These are phyloP conservation scores for Talaromyces sp. DNA, from an alignment of 2,329 filamentous ascomycete species.

Conservation along the genomic window DNA sequence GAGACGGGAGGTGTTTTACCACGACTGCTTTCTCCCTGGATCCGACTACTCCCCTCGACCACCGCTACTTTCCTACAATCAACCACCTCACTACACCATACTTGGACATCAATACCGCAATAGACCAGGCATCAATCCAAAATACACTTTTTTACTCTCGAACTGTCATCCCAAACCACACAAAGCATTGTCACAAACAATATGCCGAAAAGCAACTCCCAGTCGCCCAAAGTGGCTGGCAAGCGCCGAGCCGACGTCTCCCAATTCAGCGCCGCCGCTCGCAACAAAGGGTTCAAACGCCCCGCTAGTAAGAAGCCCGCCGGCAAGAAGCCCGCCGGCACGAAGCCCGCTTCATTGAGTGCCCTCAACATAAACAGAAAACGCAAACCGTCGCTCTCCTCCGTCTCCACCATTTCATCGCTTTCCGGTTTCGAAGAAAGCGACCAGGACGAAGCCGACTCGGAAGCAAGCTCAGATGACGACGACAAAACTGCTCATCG, in stretches of 20 bases:
- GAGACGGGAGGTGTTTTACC: constrained; percentile 33
- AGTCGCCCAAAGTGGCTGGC: constrained; percentile 21
- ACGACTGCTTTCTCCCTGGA: no score
- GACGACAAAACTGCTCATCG: constrained; percentile 37
- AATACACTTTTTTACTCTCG: background rate
- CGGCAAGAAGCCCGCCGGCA: constrained; percentile 22
- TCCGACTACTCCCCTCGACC: no score
- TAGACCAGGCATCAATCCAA: background rate
- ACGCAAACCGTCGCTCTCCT: constrained; percentile 29
- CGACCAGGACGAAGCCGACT: constrained; percentile 31
- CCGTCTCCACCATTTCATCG: constrained; percentile 32
- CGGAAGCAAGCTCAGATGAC: constrained; percentile 37
- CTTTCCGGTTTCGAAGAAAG: constrained; percentile 30
- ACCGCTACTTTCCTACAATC: no score
- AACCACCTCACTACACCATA: no score
- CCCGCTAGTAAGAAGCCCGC: constrained; percentile 21
- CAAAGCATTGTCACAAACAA: background rate
- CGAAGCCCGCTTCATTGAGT: constrained; percentile 19
- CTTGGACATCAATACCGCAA: no score
- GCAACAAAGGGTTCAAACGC: constrained; percentile 17
- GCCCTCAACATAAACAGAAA: constrained; percentile 23
- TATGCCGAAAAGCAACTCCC: constrained; percentile 19
- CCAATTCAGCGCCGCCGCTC: constrained; percentile 14
- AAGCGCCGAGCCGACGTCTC: constrained; percentile 20
- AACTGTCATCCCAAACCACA: background rate